Base-by-base conservation (phyloP, 768 basidiomycete genomes). In the Rhizopogon salebrosus region DNA sequence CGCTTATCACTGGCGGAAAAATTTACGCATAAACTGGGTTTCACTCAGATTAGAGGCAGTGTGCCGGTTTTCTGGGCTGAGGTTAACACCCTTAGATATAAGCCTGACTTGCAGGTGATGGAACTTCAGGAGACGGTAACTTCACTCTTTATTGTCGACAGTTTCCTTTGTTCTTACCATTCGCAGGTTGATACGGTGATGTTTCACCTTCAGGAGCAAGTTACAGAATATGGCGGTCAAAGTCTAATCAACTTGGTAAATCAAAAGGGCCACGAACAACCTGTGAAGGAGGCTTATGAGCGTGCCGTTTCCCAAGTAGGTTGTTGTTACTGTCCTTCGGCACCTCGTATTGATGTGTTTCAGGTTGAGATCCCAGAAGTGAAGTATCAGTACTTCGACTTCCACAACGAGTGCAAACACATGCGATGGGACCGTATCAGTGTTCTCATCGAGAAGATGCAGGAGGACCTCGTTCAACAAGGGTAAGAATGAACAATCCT, bases 51-150 rank as follows among this genome's bases (percentile, higher is more conserved):
- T 51, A 77, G 97, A 57, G 97, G 97, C 10, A 95, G 93, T 60
- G 84, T 93, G 5, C 97, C 97, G 1, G 67, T 98, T 18, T 98
- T 88, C 66, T 99, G 97, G 95, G 90, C 92, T 1, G 95, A 99
- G 68, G 75, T 99, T 64, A 98, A 92, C 69, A 98, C 90, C 39
- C 64, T 99, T 59, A 79, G 94, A 60, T 99, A 98, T 67, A 95
- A 92, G 62, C 97, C 97, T 8, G 97, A 98, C 70, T 70, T 99
- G 53, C 92, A 93, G 69, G 79, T 98, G 52, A 98, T 99, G 95
- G 93, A 98, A 48, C 68, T 90, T 37, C 82, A 84, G 49, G 84
- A 92, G 55, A 89, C 94, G 24, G 95, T 94, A 60, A 59, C 83
- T 71, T 31, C 11, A 6, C 49, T n/a, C 20, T 37, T 48, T 11